Evolutionary conservation across 495 filamentous ascomycete species (phyloP), one percentile per base, ranked within the genome.

Genomic region (Hyphodiscus hymeniophilus): DNA sequence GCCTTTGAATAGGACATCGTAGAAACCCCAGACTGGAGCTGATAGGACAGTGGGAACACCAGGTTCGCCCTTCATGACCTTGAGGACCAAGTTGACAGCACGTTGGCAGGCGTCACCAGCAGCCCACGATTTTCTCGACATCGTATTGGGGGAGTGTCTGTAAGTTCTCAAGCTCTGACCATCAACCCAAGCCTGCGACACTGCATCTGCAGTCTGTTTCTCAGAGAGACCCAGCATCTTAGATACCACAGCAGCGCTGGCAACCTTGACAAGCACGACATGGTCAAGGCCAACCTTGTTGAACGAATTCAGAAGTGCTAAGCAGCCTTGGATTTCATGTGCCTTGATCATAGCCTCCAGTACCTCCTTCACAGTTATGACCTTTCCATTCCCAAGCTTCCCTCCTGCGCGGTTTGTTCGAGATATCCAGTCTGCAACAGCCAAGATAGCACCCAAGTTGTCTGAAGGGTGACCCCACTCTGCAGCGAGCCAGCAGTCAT

Each of bases 271-370:
- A 28, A 96, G 74, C 23, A 97, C 87, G 38, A 98, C 92, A 69
- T 98, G 92, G 71, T 98, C 92, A 46, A 98, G 74, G 33, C 92
- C 92, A 57, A 95, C 94, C 66, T 94, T 94, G 74, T 98, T 98
- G 79, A 77, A 98, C 45, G 89, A 95, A 73, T 98, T 98, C 68
- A 96, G 85, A 49, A 98, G 74, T 16, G 92, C 92, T 58, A 98
- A 71, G 66, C 90, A 94, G 63, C 92, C 92, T 74, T 98, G 92
- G 60, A 98, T 97, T 67, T 98, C 92, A 69, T 98, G 92, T 56
- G 92, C 92, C 77, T 94, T 95, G 75, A 98, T 95, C 92, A 98
- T 97, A 47, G 79, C 89, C 75, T 97, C 92, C 50, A 98, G 76
- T 21, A 98, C 84, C 56, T 97, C 91, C 59, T 80, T 82, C 56